phyloP scores from a whole-genome alignment of 2,329 filamentous ascomycete species.

The Cercospora sojina region DNA sequence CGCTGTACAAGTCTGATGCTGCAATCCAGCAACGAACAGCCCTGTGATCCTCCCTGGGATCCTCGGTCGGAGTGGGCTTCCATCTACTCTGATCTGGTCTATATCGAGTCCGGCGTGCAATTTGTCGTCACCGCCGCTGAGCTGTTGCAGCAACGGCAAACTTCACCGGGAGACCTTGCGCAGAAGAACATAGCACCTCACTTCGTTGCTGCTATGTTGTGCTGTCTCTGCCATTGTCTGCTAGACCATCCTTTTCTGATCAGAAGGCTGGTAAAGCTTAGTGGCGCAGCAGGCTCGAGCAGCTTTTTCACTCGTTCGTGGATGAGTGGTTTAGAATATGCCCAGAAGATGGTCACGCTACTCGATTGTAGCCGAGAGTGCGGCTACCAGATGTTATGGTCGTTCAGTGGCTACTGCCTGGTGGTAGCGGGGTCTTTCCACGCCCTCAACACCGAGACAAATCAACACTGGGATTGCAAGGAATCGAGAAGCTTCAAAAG shows the following conservation, averaged over 20 bases:
- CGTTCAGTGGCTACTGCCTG: not conserved
- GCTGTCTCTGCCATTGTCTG: not conserved
- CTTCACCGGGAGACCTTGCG: not conserved
- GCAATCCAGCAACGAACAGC: not conserved
- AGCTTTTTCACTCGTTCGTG: not conserved
- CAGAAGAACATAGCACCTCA: not conserved
- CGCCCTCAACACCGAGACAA: not conserved
- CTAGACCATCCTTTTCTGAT: not conserved
- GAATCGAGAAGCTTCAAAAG: not conserved
- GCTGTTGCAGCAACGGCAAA: not conserved
- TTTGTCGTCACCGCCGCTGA: not conserved
- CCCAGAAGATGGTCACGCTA: not conserved
- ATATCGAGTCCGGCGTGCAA: not conserved
- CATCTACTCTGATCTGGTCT: not conserved
- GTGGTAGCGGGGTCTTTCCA: not conserved
- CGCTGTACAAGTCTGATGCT: not conserved
- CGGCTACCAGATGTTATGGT: not conserved
- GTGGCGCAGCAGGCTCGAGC: not conserved
- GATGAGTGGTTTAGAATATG: not conserved
- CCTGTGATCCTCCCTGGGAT: not conserved
- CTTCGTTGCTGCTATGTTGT: not conserved
- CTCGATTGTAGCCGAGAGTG: not conserved
- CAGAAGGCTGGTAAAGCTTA: not conserved
- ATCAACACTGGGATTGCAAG: not conserved
- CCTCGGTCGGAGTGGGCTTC: not conserved